Evolutionary conservation across 148 eudicot species (phyloP).

Genomic region (Fagopyrum homotropicum): DNA sequence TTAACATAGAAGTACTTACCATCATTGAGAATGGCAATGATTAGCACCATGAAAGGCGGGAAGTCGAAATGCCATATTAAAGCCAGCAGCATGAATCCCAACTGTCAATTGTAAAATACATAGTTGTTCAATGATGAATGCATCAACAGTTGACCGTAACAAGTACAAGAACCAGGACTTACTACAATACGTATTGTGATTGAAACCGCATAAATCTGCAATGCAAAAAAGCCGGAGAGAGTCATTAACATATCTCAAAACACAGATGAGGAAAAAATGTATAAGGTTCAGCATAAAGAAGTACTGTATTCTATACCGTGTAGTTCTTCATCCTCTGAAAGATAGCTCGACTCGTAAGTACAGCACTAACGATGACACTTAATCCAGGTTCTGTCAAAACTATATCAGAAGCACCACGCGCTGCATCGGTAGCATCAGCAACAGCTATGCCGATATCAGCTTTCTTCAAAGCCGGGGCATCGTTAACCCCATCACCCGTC

Average conservation of each 20-base stretch:
- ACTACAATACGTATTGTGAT: constrained; percentile 55
- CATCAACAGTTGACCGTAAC: not conserved
- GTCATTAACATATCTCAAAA: not conserved
- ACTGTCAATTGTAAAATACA: constrained; percentile 11
- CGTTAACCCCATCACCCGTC: constrained; percentile 91
- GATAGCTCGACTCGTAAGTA: constrained; percentile 69
- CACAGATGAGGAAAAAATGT: not conserved
- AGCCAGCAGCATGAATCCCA: constrained; percentile 46
- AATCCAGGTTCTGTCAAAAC: constrained; percentile 80
- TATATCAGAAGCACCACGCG: constrained; percentile 76
- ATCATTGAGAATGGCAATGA: constrained; percentile 50
- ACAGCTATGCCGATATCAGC: constrained; percentile 83
- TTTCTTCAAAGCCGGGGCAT: constrained; percentile 76
- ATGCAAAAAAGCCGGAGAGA: not conserved
- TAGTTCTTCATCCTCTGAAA: constrained; percentile 82
- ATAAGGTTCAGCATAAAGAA: not conserved
- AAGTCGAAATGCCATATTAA: constrained; percentile 48
- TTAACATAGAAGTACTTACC: constrained; percentile 19
- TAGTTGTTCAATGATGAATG: not conserved
- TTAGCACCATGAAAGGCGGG: constrained; percentile 55
- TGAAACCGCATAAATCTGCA: constrained; percentile 59
- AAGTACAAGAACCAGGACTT: constrained; percentile 13
- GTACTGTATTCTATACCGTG: constrained; percentile 28
- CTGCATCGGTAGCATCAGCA: constrained; percentile 89
- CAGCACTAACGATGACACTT: constrained; percentile 78